A percentile compares a stretch with the other conserved stretches of the same genome.
These are phyloP conservation scores for Glarea lozoyensis DNA, from an alignment of 495 filamentous ascomycete genomes.

Conservation along the genomic window DNA sequence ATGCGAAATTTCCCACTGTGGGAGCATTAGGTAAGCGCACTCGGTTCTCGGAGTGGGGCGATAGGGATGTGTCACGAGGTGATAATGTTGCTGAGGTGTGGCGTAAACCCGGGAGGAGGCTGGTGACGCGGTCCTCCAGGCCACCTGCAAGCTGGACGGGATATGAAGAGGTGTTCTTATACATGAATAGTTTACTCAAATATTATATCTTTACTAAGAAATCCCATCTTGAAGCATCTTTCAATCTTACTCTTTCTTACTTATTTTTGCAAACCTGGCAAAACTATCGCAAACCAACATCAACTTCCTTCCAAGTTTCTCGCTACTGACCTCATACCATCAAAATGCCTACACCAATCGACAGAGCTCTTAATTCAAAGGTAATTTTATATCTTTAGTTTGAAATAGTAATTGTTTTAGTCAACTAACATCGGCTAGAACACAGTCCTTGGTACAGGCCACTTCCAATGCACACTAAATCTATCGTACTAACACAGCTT, in stretches of 20 bases:
- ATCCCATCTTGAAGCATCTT: too few relatives aligned
- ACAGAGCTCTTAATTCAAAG: constrained; percentile 71
- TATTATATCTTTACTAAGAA: too few relatives aligned
- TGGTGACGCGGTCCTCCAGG: constrained; percentile 14
- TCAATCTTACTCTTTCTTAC: too few relatives aligned
- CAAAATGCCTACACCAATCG: constrained; percentile 65
- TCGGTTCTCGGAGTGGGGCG: constrained; percentile 10
- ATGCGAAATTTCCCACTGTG: constrained; percentile 17
- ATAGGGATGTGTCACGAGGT: constrained; percentile 3
- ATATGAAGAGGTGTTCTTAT: too few relatives aligned
- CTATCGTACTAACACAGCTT: constrained; percentile 28
- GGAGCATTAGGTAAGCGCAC: constrained; percentile 15
- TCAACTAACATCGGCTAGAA: constrained; percentile 27
- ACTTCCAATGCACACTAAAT: neutral
- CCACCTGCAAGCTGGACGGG: too few relatives aligned
- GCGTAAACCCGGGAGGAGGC: constrained; percentile 3
- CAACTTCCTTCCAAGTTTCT: neutral
- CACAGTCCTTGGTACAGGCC: constrained; percentile 42
- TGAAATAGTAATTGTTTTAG: neutral
- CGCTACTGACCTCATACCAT: neutral
- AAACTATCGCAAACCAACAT: too few relatives aligned
- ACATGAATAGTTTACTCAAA: too few relatives aligned
- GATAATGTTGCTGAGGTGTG: constrained; percentile 8
- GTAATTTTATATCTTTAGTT: constrained; percentile 32
- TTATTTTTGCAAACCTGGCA: too few relatives aligned